Evolutionary conservation across 73 alveolate genomes (phyloP).

Genomic region (Blepharisma stoltei): DNA sequence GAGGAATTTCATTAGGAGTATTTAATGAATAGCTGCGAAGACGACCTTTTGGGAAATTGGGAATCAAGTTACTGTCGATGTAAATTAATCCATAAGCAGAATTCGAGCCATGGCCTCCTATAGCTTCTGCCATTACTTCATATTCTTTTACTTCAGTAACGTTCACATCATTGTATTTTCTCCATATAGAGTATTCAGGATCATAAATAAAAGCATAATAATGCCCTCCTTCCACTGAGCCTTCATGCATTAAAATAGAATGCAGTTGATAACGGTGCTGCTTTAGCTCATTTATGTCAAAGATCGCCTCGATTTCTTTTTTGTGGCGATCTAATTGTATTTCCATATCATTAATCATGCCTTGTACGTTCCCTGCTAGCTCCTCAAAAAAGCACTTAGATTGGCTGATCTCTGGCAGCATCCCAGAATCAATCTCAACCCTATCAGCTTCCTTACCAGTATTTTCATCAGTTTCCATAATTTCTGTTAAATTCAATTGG

Average conservation of each 20-base stretch:
- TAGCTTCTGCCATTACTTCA: conserved; percentile 4
- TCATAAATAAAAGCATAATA: conserved; percentile 89
- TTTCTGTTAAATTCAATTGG: too few species aligned
- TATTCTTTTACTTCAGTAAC: conserved; percentile 51
- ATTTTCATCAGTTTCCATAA: too few species aligned
- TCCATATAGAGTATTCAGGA: conserved; percentile 45
- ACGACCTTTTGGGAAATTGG: background rate
- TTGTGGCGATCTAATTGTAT: conserved; percentile 15
- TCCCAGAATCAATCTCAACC: too few species aligned
- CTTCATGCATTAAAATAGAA: conserved; percentile 86
- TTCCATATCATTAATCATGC: too few species aligned
- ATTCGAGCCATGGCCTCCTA: background rate
- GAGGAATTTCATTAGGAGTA: background rate
- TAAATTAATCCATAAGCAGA: conserved; percentile 11
- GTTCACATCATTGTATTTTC: conserved; percentile 67
- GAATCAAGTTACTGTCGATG: background rate
- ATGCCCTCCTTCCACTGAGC: conserved; percentile 93
- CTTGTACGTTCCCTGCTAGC: too few species aligned
- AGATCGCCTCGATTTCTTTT: conserved; percentile 34
- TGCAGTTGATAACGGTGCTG: conserved; percentile 54
- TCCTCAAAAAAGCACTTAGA: too few species aligned
- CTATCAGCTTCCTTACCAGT: too few species aligned
- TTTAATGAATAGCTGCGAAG: background rate
- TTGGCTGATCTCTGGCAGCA: too few species aligned
- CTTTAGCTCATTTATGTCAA: conserved; percentile 36